These are phyloP conservation scores for Lactifluus rugatus DNA, from an alignment of 768 basidiomycete genomes.

Conservation along the genomic window DNA sequence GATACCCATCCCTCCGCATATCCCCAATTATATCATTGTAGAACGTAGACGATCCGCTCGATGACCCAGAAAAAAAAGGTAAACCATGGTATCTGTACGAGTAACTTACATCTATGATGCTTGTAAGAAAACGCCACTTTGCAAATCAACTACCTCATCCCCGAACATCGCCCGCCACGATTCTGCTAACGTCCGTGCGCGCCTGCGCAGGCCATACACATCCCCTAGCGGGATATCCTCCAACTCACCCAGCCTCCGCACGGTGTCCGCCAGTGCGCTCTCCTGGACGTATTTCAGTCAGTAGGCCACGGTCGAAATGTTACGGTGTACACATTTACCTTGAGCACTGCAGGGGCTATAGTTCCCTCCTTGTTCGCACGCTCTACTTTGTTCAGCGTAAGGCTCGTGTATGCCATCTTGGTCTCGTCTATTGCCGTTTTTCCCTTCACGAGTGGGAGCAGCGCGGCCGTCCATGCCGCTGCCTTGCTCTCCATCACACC, in stretches of 20 bases:
- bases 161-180: constrained; percentile 6
- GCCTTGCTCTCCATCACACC: background rate
- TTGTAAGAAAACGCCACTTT: background rate
- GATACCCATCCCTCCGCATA: background rate
- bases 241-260: constrained; percentile 7
- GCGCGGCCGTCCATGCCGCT: constrained; percentile 2
- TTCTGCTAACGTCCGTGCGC: constrained; percentile 9
- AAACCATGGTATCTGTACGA: background rate
- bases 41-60: background rate
- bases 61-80: background rate
- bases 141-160: constrained; percentile 9
- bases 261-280: constrained; percentile 11
- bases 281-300: background rate
- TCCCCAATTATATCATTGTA: background rate
- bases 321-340: background rate
- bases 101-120: background rate
- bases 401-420: background rate
- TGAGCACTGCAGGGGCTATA: background rate
- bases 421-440: background rate
- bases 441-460: constrained; percentile 13
- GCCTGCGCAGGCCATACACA: background rate
- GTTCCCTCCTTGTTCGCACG: background rate
- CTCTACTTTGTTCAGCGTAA: background rate
- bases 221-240: constrained; percentile 6
- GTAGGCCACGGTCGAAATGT: background rate